phyloP scores from a whole-genome alignment of 352 stramenopile genomes.

The Aphanomyces invadans region DNA sequence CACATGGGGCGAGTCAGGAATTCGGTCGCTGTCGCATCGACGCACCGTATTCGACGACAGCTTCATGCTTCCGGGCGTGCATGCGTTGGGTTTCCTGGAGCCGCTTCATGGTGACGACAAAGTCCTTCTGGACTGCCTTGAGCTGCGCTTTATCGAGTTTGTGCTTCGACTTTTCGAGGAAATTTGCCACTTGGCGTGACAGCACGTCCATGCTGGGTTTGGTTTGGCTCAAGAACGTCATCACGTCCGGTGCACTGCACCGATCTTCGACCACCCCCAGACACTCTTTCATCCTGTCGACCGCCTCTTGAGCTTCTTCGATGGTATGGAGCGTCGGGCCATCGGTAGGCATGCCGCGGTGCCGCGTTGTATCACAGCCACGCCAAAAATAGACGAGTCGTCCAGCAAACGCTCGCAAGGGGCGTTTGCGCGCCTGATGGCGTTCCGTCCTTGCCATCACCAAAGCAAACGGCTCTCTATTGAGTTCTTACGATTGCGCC shows the following conservation, averaged over 20 bases:
- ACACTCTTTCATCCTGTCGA: constrained; percentile 1
- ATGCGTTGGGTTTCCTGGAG: constrained; percentile 57
- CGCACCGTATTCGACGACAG: constrained; percentile 44
- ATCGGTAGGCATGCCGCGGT: background rate
- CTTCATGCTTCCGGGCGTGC: constrained; percentile 43
- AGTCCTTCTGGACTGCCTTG: constrained; percentile 42
- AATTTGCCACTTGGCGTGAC: constrained; percentile 55
- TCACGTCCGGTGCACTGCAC: background rate
- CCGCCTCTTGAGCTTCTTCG: background rate
- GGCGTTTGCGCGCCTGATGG: too few relatives aligned
- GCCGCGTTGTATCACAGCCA: background rate
- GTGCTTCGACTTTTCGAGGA: constrained; percentile 55
- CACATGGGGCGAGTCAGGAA: background rate
- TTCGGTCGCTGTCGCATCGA: background rate
- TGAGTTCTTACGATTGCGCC: background rate
- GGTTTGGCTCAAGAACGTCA: background rate
- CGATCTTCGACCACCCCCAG: background rate
- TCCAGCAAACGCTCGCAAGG: background rate
- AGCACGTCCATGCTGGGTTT: constrained; percentile 34
- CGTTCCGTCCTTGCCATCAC: too few relatives aligned
- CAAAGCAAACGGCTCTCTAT: too few relatives aligned
- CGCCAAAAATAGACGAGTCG: background rate
- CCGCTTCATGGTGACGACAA: constrained; percentile 59
- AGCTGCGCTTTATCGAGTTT: constrained; percentile 37
- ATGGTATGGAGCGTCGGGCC: constrained; percentile 5